phyloP scores from a whole-genome alignment of 805 yeast species.

The Starmerella apis region DNA sequence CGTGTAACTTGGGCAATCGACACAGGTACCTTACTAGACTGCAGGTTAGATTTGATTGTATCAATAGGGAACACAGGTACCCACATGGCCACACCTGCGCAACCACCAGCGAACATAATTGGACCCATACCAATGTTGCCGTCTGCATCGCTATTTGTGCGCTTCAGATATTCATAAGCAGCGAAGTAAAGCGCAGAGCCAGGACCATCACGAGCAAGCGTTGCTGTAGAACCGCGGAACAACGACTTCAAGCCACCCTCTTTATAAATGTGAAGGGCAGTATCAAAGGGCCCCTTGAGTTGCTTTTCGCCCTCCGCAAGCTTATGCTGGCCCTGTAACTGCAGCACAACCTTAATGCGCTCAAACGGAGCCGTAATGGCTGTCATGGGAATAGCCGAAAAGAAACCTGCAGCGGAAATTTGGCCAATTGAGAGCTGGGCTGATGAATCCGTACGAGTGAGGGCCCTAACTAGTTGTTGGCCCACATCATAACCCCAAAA shows the following conservation, averaged over 20 bases:
- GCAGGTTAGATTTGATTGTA: conserved; percentile 79
- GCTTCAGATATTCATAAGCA: conserved; percentile 75
- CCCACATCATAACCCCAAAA: conserved; percentile 98
- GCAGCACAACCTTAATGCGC: conserved; percentile 88
- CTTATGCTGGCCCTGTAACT: conserved; percentile 49
- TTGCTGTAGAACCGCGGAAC: conserved; percentile 84
- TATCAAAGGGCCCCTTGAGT: conserved; percentile 39
- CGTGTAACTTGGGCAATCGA: conserved; percentile 57
- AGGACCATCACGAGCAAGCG: conserved; percentile 94
- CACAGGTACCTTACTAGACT: conserved; percentile 43
- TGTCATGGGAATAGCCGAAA: conserved; percentile 91
- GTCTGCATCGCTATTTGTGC: conserved; percentile 35
- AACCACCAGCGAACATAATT: conserved; percentile 83
- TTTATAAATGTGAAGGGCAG: conserved; percentile 55
- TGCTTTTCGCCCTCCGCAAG: conserved; percentile 31
- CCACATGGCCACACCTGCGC: conserved; percentile 98
- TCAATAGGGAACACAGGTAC: conserved; percentile 89
- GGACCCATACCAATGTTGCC: conserved; percentile 54
- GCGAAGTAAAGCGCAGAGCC: conserved; percentile 95
- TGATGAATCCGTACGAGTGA: conserved; percentile 32
- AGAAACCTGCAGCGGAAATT: conserved; percentile 83
- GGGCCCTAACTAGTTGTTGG: conserved; percentile 53
- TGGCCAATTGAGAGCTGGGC: conserved; percentile 50
- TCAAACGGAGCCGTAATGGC: conserved; percentile 96
- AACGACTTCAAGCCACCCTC: conserved; percentile 78